phyloP scores from a whole-genome alignment of 2,329 filamentous ascomycete species.

The Arthrinium puccinioides region DNA sequence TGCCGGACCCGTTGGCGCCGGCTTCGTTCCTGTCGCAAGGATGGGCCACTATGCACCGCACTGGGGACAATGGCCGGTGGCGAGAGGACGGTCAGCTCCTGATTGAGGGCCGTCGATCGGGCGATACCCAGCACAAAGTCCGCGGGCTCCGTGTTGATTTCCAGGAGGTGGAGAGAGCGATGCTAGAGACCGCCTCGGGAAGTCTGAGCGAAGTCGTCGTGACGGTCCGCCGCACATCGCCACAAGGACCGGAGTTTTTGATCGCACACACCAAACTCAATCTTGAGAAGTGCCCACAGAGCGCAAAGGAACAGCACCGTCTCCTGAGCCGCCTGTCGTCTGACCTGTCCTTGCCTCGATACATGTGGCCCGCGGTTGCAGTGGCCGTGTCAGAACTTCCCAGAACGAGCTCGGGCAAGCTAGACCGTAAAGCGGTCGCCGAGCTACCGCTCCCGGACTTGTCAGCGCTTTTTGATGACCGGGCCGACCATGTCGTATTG shows the following conservation, averaged over 20 bases:
- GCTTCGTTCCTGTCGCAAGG: background rate
- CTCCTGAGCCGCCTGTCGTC: no score
- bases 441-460: no score
- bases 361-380: no score
- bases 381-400: no score
- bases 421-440: no score
- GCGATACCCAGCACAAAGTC: conserved; percentile 27
- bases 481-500: no score
- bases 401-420: no score
- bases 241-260: background rate
- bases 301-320: no score
- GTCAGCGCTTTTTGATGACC: no score
- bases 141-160: conserved; percentile 26
- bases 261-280: no score
- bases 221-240: background rate
- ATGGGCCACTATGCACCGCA: background rate
- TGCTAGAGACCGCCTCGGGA: background rate
- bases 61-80: background rate
- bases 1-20: background rate
- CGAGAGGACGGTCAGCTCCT: background rate
- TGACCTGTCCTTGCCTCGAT: no score
- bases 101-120: conserved; percentile 16
- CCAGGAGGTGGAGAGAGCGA: conserved; percentile 27
- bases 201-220: background rate
- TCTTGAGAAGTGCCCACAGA: no score